Evolutionary conservation across 1,139 yeast species (phyloP), one percentile per base, ranked within the genome.

Genomic region (Geotrichum aggregatum): DNA sequence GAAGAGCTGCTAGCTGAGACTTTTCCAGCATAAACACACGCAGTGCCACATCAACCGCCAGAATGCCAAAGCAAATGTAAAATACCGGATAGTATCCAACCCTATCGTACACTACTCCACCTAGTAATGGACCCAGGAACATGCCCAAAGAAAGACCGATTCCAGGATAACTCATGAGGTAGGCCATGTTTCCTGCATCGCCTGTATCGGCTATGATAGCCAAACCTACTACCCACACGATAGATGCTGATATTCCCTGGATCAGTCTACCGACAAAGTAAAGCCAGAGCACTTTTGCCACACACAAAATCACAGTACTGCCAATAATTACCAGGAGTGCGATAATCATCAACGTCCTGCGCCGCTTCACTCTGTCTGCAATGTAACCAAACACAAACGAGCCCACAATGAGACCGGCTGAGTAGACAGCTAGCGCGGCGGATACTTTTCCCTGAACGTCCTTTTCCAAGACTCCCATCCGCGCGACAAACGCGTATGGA

Each of bases 171-270:
- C 69, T 62, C 67, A 66, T 61, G 26, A 60, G 54, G 36, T 58
- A 59, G 8, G 67, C 68, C 24, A 66, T 52, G 22, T 59, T 56
- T 18, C 58, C 61, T 1, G 63, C 57, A 4, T 60, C 58, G 1
- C 63, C 66, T 1, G 62, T 58, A 52, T 70, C 73, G 8, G 67
- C 63, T 14, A 70, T 51, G 21, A 70, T 62, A 4, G 73, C 71
- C 46, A 70, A 55, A 3, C 73, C 73, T n/a, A 67, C 71, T 0
- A 67, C 63, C 73, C 73, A 70, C 5, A 68, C 71, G 3, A 67
- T 59, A n/a, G 68, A 68, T n/a, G 66, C 70, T 28, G 71, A 62
- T 1, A 66, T 35, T 2, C 73, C 72, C 49, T 69, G 71, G 21
- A 70, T 44, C 14, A 66, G 54, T 28, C 73, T 61, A 31, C 71